Percentiles rank a stretch among this genome's conserved stretches.
Evolutionary conservation across 2,329 filamentous ascomycete species (phyloP).

Genomic region (Beauveria varroae): DNA sequence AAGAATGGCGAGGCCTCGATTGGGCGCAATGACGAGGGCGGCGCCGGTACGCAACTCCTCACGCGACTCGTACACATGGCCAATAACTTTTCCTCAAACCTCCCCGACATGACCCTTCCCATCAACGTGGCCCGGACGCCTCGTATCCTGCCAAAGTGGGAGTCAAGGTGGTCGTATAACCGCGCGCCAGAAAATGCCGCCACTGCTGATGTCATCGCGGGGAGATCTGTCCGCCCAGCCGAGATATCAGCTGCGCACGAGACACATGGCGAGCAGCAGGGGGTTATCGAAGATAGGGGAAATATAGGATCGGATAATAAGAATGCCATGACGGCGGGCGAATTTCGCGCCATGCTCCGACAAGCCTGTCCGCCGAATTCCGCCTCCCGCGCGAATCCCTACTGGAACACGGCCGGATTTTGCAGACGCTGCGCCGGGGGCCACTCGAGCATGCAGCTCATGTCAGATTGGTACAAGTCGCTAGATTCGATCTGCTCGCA

Average conservation of each 20-base stretch:
- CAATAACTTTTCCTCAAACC: slow-evolving; percentile 58
- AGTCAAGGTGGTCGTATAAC: slow-evolving; percentile 35
- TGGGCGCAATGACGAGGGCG: slow-evolving; percentile 26
- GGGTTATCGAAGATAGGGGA: background rate
- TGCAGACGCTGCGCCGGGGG: slow-evolving; percentile 56
- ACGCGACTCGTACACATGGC: slow-evolving; percentile 57
- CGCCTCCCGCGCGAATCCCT: slow-evolving; percentile 46
- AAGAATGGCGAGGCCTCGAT: slow-evolving; percentile 50
- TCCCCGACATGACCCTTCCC: slow-evolving; percentile 78
- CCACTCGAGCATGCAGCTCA: slow-evolving; percentile 60
- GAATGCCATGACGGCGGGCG: slow-evolving; percentile 18
- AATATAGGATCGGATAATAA: background rate
- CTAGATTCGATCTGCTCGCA: slow-evolving; percentile 63
- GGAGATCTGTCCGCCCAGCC: slow-evolving; percentile 6
- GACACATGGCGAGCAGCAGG: background rate
- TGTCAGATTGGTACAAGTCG: slow-evolving; percentile 57
- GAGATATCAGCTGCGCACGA: slow-evolving; percentile 2
- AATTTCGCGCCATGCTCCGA: slow-evolving; percentile 35
- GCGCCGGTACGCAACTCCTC: slow-evolving; percentile 29
- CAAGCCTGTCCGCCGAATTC: slow-evolving; percentile 57
- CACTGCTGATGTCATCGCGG: slow-evolving; percentile 11
- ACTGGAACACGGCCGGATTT: slow-evolving; percentile 57
- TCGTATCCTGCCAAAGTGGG: slow-evolving; percentile 46
- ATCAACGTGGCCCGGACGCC: slow-evolving; percentile 60
- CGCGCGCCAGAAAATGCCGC: slow-evolving; percentile 5